Conservation (phyloP, 768 basidiomycete species). For the Butyriboletus loyo region DNA sequence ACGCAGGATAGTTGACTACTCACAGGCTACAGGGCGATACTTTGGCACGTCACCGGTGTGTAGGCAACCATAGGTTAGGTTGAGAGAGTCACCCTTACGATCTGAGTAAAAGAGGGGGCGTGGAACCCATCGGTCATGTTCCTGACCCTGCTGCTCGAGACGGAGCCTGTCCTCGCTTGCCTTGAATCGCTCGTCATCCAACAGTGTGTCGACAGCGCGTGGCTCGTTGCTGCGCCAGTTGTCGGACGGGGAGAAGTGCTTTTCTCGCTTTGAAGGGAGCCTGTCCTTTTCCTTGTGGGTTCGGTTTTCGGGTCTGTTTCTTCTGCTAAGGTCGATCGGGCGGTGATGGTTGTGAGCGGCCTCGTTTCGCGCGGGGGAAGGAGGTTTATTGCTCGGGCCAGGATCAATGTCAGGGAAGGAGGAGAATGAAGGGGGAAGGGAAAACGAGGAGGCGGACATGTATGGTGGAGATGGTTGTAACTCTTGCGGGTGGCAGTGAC, state of each 20-base stretch:
- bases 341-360: slow-evolving; percentile 8
- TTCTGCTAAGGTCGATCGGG: slow-evolving; percentile 11
- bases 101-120: slow-evolving; percentile 57
- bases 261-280: slow-evolving; percentile 29
- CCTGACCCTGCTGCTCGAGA: slow-evolving; percentile 15
- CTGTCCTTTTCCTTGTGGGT: slow-evolving; percentile 30
- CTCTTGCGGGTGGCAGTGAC: slow-evolving; percentile 8
- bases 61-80: slow-evolving; percentile 64
- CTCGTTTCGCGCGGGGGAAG: slow-evolving; percentile 18
- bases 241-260: slow-evolving; percentile 25
- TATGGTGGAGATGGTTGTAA: slow-evolving; percentile 1
- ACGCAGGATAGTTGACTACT: slow-evolving; percentile 22
- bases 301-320: slow-evolving; percentile 22
- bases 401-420: slow-evolving; percentile 67
- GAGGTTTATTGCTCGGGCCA: slow-evolving; percentile 34
- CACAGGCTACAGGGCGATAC: slow-evolving; percentile 59
- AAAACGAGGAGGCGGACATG: slow-evolving; percentile 56
- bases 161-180: slow-evolving; percentile 34
- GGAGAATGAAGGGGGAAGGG: slow-evolving; percentile 60
- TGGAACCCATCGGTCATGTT: slow-evolving; percentile 26
- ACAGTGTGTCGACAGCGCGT: slow-evolving; percentile 9
- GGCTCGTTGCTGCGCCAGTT: slow-evolving; percentile 21
- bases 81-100: slow-evolving; percentile 61
- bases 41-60: slow-evolving; percentile 64
- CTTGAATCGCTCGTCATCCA: slow-evolving; percentile 33